Conservation (phyloP, 139 green algal species). For the Haematococcus lacustris region DNA sequence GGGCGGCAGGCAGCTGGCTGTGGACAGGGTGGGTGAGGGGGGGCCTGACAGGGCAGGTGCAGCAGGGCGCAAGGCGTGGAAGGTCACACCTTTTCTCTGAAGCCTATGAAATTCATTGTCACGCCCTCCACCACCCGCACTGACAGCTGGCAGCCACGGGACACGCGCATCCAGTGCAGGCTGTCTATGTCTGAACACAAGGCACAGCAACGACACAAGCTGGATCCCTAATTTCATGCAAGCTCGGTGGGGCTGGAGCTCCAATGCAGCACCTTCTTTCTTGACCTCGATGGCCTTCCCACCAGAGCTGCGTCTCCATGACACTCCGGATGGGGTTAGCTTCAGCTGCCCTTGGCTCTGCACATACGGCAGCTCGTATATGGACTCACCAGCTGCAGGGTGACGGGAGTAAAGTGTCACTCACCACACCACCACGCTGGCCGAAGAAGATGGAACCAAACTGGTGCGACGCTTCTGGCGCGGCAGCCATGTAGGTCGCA, state of each 20-base stretch:
- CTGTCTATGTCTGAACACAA: constrained; percentile 53
- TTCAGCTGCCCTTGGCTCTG: not conserved
- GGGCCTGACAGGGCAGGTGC: no score
- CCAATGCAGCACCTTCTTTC: no score
- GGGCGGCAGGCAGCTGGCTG: no score
- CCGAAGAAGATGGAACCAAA: constrained; percentile 1
- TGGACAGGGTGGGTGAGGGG: no score
- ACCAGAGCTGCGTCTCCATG: not conserved
- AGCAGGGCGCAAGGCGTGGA: no score
- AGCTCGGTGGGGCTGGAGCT: no score
- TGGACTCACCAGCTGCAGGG: not conserved
- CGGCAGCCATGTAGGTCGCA: no score
- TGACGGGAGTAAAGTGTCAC: not conserved
- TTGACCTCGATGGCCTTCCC: not conserved
- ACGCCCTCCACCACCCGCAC: constrained; percentile 35
- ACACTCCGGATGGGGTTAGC: not conserved
- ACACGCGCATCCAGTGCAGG: constrained; percentile 53
- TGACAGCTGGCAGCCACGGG: constrained; percentile 50
- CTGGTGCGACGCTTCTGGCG: not conserved
- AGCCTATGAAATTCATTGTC: constrained; percentile 63
- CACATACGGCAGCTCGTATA: not conserved
- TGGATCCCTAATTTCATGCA: no score
- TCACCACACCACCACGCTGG: not conserved
- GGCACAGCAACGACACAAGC: no score
- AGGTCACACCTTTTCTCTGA: constrained; percentile 67